A percentile compares a stretch with the other conserved stretches of the same genome.
Evolutionary conservation across 805 yeast genomes (phyloP).

Genomic region (Saccharomycopsis fodiens): DNA sequence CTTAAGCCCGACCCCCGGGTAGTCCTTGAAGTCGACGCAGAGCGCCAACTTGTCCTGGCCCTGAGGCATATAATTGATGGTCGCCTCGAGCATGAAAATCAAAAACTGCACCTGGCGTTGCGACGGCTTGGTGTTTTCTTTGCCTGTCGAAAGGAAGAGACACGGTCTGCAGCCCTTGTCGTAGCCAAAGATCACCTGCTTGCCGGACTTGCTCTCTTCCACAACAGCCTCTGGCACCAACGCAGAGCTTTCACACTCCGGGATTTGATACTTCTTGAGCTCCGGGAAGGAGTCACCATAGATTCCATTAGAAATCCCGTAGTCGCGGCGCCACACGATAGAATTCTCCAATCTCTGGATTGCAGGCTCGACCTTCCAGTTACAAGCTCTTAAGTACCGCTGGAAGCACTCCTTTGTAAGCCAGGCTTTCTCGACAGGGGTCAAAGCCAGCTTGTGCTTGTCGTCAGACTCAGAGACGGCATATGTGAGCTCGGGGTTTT

Average conservation of each 20-base stretch:
- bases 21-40: slow-evolving; percentile 46
- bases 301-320: slow-evolving; percentile 29
- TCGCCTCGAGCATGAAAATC: slow-evolving; percentile 49
- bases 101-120: slow-evolving; percentile 48
- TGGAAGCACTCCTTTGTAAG: slow-evolving; percentile 84
- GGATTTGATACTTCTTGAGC: slow-evolving; percentile 15
- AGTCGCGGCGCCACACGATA: slow-evolving; percentile 85
- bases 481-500: slow-evolving; percentile 33
- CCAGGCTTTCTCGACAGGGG: slow-evolving; percentile 75
- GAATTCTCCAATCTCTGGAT: slow-evolving; percentile 69
- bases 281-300: slow-evolving; percentile 13
- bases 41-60: slow-evolving; percentile 51
- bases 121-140: slow-evolving; percentile 47
- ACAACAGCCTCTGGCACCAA: slow-evolving; percentile 36
- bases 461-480: slow-evolving; percentile 26
- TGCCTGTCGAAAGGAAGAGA: slow-evolving; percentile 43
- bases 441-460: slow-evolving; percentile 27
- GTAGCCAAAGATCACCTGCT: slow-evolving; percentile 45
- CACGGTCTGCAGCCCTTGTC: slow-evolving; percentile 49
- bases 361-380: slow-evolving; percentile 73
- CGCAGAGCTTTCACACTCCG: slow-evolving; percentile 26
- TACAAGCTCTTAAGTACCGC: slow-evolving; percentile 88
- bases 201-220: slow-evolving; percentile 45
- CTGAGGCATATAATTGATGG: slow-evolving; percentile 47
- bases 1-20: slow-evolving; percentile 28